Evolutionary conservation across 176 grass and related monocot species (phyloP).

Genomic region (sorghum (Sorghum bicolor)): Sorghum_bicolor_NCBIv3 NC_012873.2:66880001-66880500

Average conservation of each 20-base stretch:
- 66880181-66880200: neutral
- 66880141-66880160: neutral
- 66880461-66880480: constrained; percentile 58
- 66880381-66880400: constrained; percentile 77
- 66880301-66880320: constrained; percentile 72
- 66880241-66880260: neutral
- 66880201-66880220: too few relatives aligned
- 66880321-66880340: constrained; percentile 76
- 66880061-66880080: constrained; percentile 83
- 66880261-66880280: constrained; percentile 64
- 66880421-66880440: constrained; percentile 85
- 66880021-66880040: constrained; percentile 86
- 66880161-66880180: neutral
- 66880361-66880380: constrained; percentile 82
- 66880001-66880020: constrained; percentile 81
- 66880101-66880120: constrained; percentile 56
- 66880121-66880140: neutral
- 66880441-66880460: constrained; percentile 63
- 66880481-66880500: constrained; percentile 67
- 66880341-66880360: constrained; percentile 74
- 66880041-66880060: constrained; percentile 69
- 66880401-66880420: constrained; percentile 69
- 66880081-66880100: constrained; percentile 86
- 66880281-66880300: constrained; percentile 71
- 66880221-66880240: neutral